Evolutionary conservation across 371 early-diverging fungal genomes (phyloP).

Genomic region (Mortierella polycephala): DNA sequence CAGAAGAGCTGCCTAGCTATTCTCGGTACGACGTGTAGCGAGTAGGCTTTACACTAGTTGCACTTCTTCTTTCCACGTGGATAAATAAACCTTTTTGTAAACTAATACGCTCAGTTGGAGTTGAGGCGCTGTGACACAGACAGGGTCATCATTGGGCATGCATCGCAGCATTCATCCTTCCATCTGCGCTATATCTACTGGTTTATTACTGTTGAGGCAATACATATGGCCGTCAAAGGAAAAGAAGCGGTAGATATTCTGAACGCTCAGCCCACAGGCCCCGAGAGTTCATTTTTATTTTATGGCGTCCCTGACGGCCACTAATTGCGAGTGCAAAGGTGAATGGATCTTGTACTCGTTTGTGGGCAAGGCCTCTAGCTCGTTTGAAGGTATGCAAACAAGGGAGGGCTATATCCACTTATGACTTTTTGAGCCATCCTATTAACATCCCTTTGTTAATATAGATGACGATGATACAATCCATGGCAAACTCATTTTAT

Average conservation of each 20-base stretch:
- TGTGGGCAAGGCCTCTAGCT: slow-evolving; percentile 8
- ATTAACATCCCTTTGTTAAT: not conserved
- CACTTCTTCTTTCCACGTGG: not conserved
- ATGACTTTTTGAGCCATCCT: not conserved
- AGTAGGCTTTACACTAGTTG: not conserved
- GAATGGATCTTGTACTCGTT: slow-evolving; percentile 8
- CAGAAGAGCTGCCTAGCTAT: slow-evolving; percentile 23
- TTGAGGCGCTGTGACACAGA: too few species aligned
- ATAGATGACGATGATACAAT: slow-evolving; percentile 6
- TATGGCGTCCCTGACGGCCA: slow-evolving; percentile 15
- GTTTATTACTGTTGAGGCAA: too few species aligned
- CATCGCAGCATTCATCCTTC: too few species aligned
- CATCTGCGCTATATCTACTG: too few species aligned
- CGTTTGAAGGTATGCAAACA: slow-evolving; percentile 8
- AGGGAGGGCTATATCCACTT: not conserved
- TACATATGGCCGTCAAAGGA: not conserved
- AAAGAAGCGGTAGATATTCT: slow-evolving; percentile 10
- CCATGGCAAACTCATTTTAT: not conserved
- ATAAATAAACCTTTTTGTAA: not conserved
- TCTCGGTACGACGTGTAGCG: slow-evolving; percentile 17
- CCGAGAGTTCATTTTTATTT: slow-evolving; percentile 7
- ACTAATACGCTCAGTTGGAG: too few species aligned
- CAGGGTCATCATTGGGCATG: too few species aligned
- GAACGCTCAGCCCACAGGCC: slow-evolving; percentile 13
- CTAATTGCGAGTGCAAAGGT: slow-evolving; percentile 30